Evolutionary conservation across 305 asterid species (phyloP), one percentile per base, ranked within the genome.

Genomic region (Plantago rigida): DNA sequence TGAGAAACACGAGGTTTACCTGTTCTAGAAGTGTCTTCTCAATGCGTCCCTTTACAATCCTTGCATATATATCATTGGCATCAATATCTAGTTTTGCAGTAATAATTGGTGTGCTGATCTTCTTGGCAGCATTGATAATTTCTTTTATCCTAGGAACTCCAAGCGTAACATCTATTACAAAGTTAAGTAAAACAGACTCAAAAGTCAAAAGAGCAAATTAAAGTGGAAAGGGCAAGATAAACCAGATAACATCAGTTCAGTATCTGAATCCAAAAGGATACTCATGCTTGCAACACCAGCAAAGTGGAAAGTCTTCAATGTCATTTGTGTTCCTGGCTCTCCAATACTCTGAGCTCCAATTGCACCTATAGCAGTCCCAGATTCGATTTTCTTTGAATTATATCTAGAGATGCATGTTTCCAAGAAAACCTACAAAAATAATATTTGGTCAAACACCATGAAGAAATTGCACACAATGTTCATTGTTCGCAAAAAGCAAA

Each of bases 221-320:
- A 17, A 17, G 19, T 17, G 19, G 19, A 17, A 17, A 17, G 19
- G 19, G 19, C 19, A 17, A 17, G 19, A 17, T 17, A 34, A 34
- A 34, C 5, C 57, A 59, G 59, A 56, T 45, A 53, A 45, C 24
- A 69, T 50, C 51, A 66, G 28, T 48, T 48, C 6, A 68, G 63
- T 53, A 65, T 63, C 54, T 56, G 68, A 57, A 39, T 12, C 48
- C 34, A 63, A 34, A 75, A 87, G 96, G 94, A 91, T 91, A 91
- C 98, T 92, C 99, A 88, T 92, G 95, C 96, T 88, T 36, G 96
- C 96, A 70, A 92, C 99, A 73, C 99, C 99, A 73, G 99, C 99
- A 83, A 88, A 92, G 83, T 92, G 99, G 77, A 92, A 92, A 71
- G 99, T 92, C 82, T 92, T 92, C 73, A 92, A 70, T 0, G 99